Evolutionary conservation across 2,329 filamentous ascomycete genomes (phyloP).

Genomic region (Penicillium sp.): DNA sequence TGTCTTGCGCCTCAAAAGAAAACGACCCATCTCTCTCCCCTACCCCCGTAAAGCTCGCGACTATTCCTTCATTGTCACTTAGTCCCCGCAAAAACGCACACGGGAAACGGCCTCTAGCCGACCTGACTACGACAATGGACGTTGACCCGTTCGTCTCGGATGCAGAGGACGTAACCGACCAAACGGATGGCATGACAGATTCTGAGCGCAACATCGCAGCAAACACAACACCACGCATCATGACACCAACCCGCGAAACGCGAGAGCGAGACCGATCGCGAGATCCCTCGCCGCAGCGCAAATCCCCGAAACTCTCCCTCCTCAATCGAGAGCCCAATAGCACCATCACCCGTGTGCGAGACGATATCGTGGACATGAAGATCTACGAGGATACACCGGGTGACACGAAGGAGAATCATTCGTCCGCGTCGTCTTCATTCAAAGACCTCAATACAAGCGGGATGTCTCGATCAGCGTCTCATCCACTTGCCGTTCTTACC

Average conservation of each 20-base stretch:
- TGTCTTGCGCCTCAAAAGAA: slow-evolving; percentile 51
- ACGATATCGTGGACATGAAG: slow-evolving; percentile 30
- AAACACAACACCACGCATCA: slow-evolving; percentile 29
- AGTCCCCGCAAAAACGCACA: slow-evolving; percentile 42
- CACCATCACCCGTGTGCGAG: slow-evolving; percentile 1
- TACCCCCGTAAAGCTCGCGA: slow-evolving; percentile 38
- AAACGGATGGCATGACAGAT: slow-evolving; percentile 34
- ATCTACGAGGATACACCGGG: slow-evolving; percentile 39
- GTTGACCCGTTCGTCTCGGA: slow-evolving; percentile 31
- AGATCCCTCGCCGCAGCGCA: slow-evolving; percentile 34
- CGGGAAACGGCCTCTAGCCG: slow-evolving; percentile 51
- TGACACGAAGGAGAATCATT: slow-evolving; percentile 29
- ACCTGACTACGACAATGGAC: slow-evolving; percentile 39
- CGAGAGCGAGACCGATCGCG: slow-evolving; percentile 18
- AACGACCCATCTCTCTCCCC: slow-evolving; percentile 53
- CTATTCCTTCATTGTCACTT: slow-evolving; percentile 25
- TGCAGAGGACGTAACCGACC: slow-evolving; percentile 30
- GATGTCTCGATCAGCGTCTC: neutral
- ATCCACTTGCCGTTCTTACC: slow-evolving; percentile 10
- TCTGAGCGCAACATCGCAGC: slow-evolving; percentile 50
- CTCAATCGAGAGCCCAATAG: slow-evolving; percentile 29
- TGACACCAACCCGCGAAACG: slow-evolving; percentile 7
- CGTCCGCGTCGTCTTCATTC: slow-evolving; percentile 10
- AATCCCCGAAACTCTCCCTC: slow-evolving; percentile 42
- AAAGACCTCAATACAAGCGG: slow-evolving; percentile 22